Evolutionary conservation across 306 rosid genomes (phyloP), one percentile per base, ranked within the genome.

Genomic region (Alnus glutinosa): DNA sequence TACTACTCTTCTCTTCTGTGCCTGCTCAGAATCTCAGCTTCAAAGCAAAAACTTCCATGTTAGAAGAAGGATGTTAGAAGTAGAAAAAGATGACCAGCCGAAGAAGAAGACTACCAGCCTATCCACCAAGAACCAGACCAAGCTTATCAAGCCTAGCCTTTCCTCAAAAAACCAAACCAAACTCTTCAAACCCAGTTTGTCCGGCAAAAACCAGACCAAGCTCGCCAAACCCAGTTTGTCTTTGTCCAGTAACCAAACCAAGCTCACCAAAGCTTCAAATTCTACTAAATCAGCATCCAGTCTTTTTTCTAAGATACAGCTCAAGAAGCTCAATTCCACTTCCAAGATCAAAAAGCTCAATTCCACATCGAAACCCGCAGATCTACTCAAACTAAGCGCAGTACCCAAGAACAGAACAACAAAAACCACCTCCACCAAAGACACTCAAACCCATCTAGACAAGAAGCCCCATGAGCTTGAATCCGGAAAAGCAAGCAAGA

Each of bases 201-300:
- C 88, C 78, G 30, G 79, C 67, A 92, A 83, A 78, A 90, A 90
- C 88, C 96, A 92, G 78, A 89, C 91, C 82, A 89, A 86, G 71
- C 78, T 78, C 30, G 2, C 55, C 68, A 87, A 82, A 9, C 11
- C 28, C 59, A 61, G 67, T 64, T 68, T 85, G 13, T 48, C 67
- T 8, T 47, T 78, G 13, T 48, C 71, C 14, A 62, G 58, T 23
- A 81, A 76, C 44, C 74, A 79, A 49, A 62, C 84, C 83, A 87
- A 75, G 46, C 55, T 75, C 48, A 13, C 75, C 23, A 80, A 73
- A 63, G 16, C 72, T 52, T 70, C 74, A 4, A 81, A 50, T 77
- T 71, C 85, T 7, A 76, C 85, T 0, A 71, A 76, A 61, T 18
- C 39, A 12, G 12, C 72, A 3, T 32, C 75, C 63, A 9, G 14